Base-by-base conservation (phyloP, 2,329 filamentous ascomycete genomes). In the Pseudocercospora fuligena region DNA sequence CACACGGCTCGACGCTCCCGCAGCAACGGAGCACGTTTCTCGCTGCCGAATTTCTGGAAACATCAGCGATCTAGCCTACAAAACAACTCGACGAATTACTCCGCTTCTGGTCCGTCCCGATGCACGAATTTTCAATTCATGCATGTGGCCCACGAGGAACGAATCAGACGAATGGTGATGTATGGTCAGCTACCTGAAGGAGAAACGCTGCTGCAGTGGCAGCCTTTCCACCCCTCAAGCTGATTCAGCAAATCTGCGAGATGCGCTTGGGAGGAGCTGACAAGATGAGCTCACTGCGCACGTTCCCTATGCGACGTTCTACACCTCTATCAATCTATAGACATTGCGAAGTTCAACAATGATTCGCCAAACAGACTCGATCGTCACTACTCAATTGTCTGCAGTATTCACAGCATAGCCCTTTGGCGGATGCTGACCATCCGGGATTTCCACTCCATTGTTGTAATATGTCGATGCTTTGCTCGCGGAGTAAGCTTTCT, bases 401-500 rank as follows among this genome's bases (percentile, higher is more conserved):
- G 31, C 64, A 61, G 11, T 53, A 36, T 68, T 65, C 9, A 49
- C 54, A 31, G 46, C 47, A 59, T 73, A 77, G 21, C 75, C 76
- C 47, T 65, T 59, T 8, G 76, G 76, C n/a, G 75, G 76, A 65
- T 77, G 71, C 60, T 76, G 72, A 1, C 76, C 77, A 40, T 79
- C 77, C 23, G 76, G 75, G 61, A 78, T 76, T 40, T 70, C 64
- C 6, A 76, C 73, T 33, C 70, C 70, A 60, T 74, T 65, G 58
- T 69, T 72, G 71, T 79, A 79, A 72, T 77, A 77, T 62, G 59
- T 65, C 31, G 63, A 53, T 36, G 53, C 51, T 36, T 67, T 64
- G 14, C 25, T 46, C 11, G 27, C 21, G 40, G 64, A 64, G 68
- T 70, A 73, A 46, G 62, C 62, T 70, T 74, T 76, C 60, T 66